phyloP scores from a whole-genome alignment of 2,329 filamentous ascomycete genomes.

The Dendrostoma leiphaemia region DNA sequence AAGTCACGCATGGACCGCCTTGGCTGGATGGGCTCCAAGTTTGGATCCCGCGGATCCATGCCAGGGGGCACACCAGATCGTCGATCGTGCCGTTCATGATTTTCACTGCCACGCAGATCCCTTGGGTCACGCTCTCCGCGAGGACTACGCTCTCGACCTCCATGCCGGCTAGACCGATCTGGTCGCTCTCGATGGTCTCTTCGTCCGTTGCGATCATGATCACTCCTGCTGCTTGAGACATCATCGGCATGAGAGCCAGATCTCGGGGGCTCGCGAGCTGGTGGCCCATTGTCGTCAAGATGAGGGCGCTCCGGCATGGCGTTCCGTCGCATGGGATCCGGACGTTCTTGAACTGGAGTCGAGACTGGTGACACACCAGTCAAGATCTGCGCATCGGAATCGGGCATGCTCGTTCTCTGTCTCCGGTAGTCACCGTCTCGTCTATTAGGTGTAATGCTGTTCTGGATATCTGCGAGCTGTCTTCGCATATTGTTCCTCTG shows the following conservation, averaged over 20 bases:
- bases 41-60: constrained; percentile 25
- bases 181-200: constrained; percentile 40
- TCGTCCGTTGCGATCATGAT: constrained; percentile 42
- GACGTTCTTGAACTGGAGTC: constrained; percentile 48
- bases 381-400: constrained; percentile 56
- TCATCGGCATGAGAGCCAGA: constrained; percentile 34
- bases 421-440: constrained; percentile 21
- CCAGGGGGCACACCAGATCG: constrained; percentile 28
- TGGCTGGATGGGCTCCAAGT: constrained; percentile 22
- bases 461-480: constrained; percentile 53
- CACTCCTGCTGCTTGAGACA: constrained; percentile 33
- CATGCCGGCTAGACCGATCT: constrained; percentile 43
- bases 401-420: constrained; percentile 40
- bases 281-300: constrained; percentile 26
- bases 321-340: constrained; percentile 41
- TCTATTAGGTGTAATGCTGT: constrained; percentile 35
- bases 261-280: constrained; percentile 25
- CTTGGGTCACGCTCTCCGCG: constrained; percentile 44
- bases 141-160: constrained; percentile 48
- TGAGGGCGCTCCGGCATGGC: constrained; percentile 27
- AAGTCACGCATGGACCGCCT: constrained; percentile 27
- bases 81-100: constrained; percentile 44
- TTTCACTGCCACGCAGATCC: constrained; percentile 28
- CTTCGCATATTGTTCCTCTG: constrained; percentile 40
- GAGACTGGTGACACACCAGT: constrained; percentile 51